Conservation (phyloP, 352 stramenopile species). For the Globisporangium heterothallicum region DNA sequence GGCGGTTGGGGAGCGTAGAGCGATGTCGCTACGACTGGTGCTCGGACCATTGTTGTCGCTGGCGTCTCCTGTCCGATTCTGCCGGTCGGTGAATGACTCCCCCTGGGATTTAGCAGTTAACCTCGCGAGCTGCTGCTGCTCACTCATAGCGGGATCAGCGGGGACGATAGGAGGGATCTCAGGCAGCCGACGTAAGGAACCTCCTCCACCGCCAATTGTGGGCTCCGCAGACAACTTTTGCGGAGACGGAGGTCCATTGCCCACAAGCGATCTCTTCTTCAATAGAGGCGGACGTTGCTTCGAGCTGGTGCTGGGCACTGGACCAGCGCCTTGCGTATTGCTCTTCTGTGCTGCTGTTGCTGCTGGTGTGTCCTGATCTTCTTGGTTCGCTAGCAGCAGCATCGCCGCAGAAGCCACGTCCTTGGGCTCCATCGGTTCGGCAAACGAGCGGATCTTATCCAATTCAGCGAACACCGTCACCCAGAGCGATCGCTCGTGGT, state of each 20-base stretch:
- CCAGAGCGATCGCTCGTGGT: slow-evolving; percentile 59
- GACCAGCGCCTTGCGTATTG: slow-evolving; percentile 6
- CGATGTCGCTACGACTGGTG: background rate
- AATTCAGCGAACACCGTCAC: slow-evolving; percentile 70
- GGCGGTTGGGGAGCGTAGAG: background rate
- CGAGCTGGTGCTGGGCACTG: background rate
- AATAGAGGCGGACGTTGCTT: slow-evolving; percentile 11
- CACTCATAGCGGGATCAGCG: background rate
- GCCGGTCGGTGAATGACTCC: no score
- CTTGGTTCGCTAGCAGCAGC: background rate
- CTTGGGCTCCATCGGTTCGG: slow-evolving; percentile 24
- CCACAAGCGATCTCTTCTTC: slow-evolving; percentile 13
- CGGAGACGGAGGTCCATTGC: background rate
- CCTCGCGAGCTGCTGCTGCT: no score
- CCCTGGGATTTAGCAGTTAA: no score
- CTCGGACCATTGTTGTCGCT: background rate
- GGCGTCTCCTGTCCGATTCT: background rate
- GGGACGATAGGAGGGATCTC: background rate
- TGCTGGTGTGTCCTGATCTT: slow-evolving; percentile 3
- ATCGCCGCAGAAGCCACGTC: background rate
- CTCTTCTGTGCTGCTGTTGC: slow-evolving; percentile 2
- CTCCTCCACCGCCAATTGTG: background rate
- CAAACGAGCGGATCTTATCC: slow-evolving; percentile 63
- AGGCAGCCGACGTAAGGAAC: slow-evolving; percentile 9
- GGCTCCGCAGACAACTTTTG: background rate